A percentile compares a stretch with the other conserved stretches of the same genome.
These are phyloP conservation scores for Lachancea sp. DNA, from an alignment of 805 yeast species.

Conservation along the genomic window DNA sequence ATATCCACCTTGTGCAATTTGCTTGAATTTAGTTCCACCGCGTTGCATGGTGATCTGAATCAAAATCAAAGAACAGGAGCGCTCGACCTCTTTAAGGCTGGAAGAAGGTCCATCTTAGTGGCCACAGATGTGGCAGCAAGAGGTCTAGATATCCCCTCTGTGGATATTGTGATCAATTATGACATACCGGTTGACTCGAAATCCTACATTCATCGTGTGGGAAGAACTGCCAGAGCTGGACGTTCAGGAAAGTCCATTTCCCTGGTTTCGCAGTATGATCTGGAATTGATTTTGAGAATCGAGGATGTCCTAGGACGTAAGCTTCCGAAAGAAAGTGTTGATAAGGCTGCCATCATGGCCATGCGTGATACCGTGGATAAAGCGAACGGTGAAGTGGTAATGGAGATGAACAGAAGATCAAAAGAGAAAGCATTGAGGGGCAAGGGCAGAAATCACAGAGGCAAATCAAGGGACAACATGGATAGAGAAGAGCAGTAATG, in stretches of 20 bases:
- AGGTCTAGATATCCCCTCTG: slow-evolving; percentile 90
- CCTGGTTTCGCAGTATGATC: slow-evolving; percentile 88
- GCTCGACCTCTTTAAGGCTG: slow-evolving; percentile 69
- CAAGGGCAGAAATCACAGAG: slow-evolving; percentile 35
- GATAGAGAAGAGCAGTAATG: slow-evolving; percentile 39
- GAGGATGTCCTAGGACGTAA: slow-evolving; percentile 82
- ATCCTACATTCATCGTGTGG: slow-evolving; percentile 93
- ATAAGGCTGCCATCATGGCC: slow-evolving; percentile 68
- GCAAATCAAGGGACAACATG: slow-evolving; percentile 39
- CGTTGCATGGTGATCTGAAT: slow-evolving; percentile 86
- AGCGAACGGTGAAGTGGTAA: slow-evolving; percentile 85
- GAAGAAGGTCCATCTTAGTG: slow-evolving; percentile 59
- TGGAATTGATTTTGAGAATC: slow-evolving; percentile 80
- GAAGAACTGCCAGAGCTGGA: slow-evolving; percentile 97
- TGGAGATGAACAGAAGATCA: slow-evolving; percentile 59
- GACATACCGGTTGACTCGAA: slow-evolving; percentile 89
- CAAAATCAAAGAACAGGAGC: slow-evolving; percentile 83
- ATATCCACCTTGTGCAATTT: slow-evolving; percentile 74
- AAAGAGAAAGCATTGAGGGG: slow-evolving; percentile 44
- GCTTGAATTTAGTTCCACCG: slow-evolving; percentile 83
- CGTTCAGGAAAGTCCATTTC: slow-evolving; percentile 82
- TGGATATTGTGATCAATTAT: slow-evolving; percentile 90
- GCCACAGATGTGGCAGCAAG: slow-evolving; percentile 89
- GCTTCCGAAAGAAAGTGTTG: slow-evolving; percentile 75
- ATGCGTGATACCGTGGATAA: slow-evolving; percentile 84